Evolutionary conservation across 1,284 basidiomycete genomes (phyloP), one percentile per base, ranked within the genome.

Genomic region (Sporisorium sorghi): DNA sequence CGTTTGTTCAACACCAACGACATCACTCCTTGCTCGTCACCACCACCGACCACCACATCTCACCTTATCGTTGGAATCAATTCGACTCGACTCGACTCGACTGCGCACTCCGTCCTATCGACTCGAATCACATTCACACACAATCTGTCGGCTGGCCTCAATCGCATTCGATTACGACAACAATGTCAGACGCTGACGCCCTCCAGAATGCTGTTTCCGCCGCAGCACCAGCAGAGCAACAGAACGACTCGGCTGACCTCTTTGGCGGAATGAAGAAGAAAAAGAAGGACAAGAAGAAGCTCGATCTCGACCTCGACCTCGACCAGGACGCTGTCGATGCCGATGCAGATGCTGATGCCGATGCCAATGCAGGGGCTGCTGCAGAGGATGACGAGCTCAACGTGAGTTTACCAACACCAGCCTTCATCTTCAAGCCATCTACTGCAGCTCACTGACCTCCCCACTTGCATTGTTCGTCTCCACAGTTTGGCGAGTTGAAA

Each of bases 231-330:
- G 51, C 47, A 52, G 58, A 56, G 44, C 50, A 63, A 58, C 66
- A 75, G 26, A 91, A 92, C 42, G 91, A 93, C 46, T 87, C 90
- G 81, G 91, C 91, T 79, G 89, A 91, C 54, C 91, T 93, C 89
- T 93, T 94, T 81, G 92, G 90, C 7, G 92, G 92, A 81, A 83
- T 93, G 82, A 93, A 93, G 88, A 94, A 94, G 88, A 94, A 93
- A 86, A 93, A 93, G 60, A 85, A 85, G 86, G 93, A 92, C 87
- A 93, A 93, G 88, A 93, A 92, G 85, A 92, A 92, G 67, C 91
- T 93, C 58, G 93, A 94, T 83, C 86, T 93, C 58, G 92, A 76
- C 42, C 54, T 77, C 49, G 70, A 71, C 14, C 70, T 74, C 33
- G 79, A 77, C 50, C 65, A 78, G 15, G 69, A 69, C 33, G 66